These are phyloP conservation scores for Catharanthus roseus DNA, from an alignment of 257 asterid species.

Conservation along the genomic window DNA sequence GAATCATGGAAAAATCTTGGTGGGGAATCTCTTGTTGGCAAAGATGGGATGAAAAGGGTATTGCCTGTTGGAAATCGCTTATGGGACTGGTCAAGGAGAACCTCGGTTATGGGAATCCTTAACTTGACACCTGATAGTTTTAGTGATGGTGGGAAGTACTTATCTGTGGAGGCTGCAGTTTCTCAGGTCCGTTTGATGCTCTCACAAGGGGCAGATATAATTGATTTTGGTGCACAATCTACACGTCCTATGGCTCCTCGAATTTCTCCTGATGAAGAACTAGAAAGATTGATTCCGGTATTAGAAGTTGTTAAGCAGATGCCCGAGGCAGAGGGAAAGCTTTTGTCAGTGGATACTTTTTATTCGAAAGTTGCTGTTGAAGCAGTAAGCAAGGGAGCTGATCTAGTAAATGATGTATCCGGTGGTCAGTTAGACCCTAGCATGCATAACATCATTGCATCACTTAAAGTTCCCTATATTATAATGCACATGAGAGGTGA, in stretches of 20 bases:
- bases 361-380: constrained; percentile 73
- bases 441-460: constrained; percentile 54
- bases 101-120: constrained; percentile 78
- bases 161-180: constrained; percentile 52
- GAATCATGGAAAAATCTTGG: constrained; percentile 83
- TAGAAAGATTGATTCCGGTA: constrained; percentile 71
- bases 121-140: constrained; percentile 91
- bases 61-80: constrained; percentile 57
- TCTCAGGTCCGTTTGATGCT: constrained; percentile 56
- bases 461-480: constrained; percentile 58
- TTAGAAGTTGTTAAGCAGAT: constrained; percentile 57
- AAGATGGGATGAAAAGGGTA: constrained; percentile 75
- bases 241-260: constrained; percentile 80
- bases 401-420: constrained; percentile 74
- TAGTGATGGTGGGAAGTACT: constrained; percentile 83
- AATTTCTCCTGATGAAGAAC: constrained; percentile 71
- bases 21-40: constrained; percentile 65
- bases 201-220: constrained; percentile 69
- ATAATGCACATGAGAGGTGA: constrained; percentile 94
- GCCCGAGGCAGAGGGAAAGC: constrained; percentile 77
- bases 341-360: constrained; percentile 76
- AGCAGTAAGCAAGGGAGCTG: constrained; percentile 69
- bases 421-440: constrained; percentile 57
- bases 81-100: constrained; percentile 66
- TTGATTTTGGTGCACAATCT: constrained; percentile 94